Base-by-base conservation (phyloP, 768 basidiomycete species). In the Collybiopsis confluens region DNA sequence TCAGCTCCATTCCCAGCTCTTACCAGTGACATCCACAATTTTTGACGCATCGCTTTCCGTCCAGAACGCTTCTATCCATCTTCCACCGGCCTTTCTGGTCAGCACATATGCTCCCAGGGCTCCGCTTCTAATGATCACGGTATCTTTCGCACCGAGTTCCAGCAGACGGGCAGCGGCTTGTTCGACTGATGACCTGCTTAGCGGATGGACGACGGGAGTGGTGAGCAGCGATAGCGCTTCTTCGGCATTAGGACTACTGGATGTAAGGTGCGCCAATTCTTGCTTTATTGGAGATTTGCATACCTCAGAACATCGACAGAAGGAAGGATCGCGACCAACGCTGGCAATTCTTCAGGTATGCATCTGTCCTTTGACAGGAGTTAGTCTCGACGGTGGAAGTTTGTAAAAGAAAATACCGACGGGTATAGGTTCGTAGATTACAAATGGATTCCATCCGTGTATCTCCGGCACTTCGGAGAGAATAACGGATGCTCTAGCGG, bases 381-480 rank as follows among this genome's bases (percentile, higher is more conserved):
- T 28, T 27, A 36, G 54, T 38, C 9, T 33, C 20, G 18, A 47
- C 26, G 42, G 47, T 20, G 35, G 33, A 35, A n/a, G n/a, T n/a
- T n/a, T n/a, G n/a, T n/a, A n/a, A n/a, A n/a, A 9, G 18, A 48
- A 13, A 45, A 24, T 3, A 74, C 82, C 54, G 45, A 92, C 91
- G 54, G 91, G 92, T 58, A 93, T 88, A 1, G 93, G 93, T 68
- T 95, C 92, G 59, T 86, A 96, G 40, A 94, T 82, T 1, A 81
- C 76, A 42, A 71, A 70, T 4, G 92, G 88, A 7, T 69, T 61
- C 90, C 92, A 92, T 9, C 63, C 75, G 2, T 71, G 63, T 10
- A 80, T 66, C 46, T 73, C 64, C 3, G 71, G 63, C 11, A 88
- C 75, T 65, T 94, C 86, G 33, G 78, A 74, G 57, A 90, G 71